These are phyloP conservation scores for Diaporthe humulicola DNA, from an alignment of 2,329 filamentous ascomycete species.

Conservation along the genomic window DNA sequence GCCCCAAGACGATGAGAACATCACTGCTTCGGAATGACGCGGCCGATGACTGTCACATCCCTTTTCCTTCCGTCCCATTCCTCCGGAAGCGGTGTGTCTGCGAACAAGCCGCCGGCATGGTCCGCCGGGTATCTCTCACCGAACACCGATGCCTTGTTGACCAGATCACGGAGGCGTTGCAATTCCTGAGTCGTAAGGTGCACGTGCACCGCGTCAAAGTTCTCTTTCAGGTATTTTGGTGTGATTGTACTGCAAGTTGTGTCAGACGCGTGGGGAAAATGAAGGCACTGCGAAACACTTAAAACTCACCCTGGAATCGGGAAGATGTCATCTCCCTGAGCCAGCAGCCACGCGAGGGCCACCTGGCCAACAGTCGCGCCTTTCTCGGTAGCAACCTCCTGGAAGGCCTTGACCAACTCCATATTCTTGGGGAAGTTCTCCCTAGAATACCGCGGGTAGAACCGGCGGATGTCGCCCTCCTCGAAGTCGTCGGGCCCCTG, in stretches of 20 bases:
- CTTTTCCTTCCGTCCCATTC: constrained; percentile 13
- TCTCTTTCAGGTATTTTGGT: constrained; percentile 42
- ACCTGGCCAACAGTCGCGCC: constrained; percentile 63
- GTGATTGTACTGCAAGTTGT: constrained; percentile 50
- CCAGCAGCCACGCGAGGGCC: constrained; percentile 66
- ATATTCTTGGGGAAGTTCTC: constrained; percentile 66
- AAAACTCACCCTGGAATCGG: constrained; percentile 62
- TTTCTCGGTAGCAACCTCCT: constrained; percentile 47
- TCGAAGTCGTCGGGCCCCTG: constrained; percentile 58
- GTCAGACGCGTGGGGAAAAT: constrained; percentile 45
- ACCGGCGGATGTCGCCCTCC: constrained; percentile 53
- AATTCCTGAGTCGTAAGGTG: constrained; percentile 52
- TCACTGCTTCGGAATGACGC: neutral
- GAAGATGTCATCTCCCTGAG: constrained; percentile 67
- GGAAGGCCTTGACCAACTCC: constrained; percentile 46
- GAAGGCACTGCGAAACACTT: neutral
- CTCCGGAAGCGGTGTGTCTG: neutral
- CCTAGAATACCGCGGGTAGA: constrained; percentile 56
- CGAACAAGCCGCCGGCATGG: constrained; percentile 3
- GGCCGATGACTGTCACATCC: neutral
- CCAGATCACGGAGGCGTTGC: constrained; percentile 9
- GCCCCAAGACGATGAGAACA: too few species aligned
- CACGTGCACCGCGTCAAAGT: constrained; percentile 47
- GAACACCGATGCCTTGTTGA: constrained; percentile 1
- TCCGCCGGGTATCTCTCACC: constrained; percentile 18